A percentile compares a stretch with the other conserved stretches of the same genome.
phyloP scores from a whole-genome alignment of 2,329 filamentous ascomycete genomes.

The Aschersonia sp. region DNA sequence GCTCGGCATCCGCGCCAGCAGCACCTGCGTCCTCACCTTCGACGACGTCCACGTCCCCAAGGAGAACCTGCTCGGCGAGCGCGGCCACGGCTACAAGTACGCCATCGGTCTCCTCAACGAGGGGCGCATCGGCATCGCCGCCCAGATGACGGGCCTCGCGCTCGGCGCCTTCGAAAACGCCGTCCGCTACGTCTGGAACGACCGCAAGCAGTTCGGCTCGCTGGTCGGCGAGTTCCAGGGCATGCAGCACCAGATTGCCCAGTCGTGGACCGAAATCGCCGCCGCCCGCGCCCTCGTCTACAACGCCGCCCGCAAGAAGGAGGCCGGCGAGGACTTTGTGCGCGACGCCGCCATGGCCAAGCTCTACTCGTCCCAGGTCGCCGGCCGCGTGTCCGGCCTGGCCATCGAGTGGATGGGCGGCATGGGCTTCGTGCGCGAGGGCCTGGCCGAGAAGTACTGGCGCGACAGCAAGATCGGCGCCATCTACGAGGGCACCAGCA shows the following conservation, averaged over 20 bases:
- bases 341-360: conserved; percentile 97
- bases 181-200: conserved; percentile 88
- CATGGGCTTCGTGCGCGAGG: conserved; percentile 96
- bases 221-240: conserved; percentile 94
- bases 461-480: conserved; percentile 96
- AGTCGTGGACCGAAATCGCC: conserved; percentile 85
- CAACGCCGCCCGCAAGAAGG: conserved; percentile 96
- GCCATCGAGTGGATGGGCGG: conserved; percentile 99
- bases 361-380: conserved; percentile 85
- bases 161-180: conserved; percentile 93
- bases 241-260: conserved; percentile 98
- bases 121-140: conserved; percentile 92
- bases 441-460: conserved; percentile 95
- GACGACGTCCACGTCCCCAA: conserved; percentile 87
- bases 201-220: conserved; percentile 90
- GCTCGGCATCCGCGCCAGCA: conserved; percentile 88
- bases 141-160: conserved; percentile 95
- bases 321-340: conserved; percentile 90
- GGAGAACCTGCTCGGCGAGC: conserved; percentile 75
- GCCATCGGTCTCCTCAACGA: conserved; percentile 91
- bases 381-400: conserved; percentile 67
- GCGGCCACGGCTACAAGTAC: conserved; percentile 94
- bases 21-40: conserved; percentile 93
- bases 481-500: conserved; percentile 88
- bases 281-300: conserved; percentile 86